Percentiles rank a stretch among this genome's conserved stretches.
These are phyloP conservation scores for Penicillium palitans DNA, from an alignment of 2,329 filamentous ascomycete species.

Conservation along the genomic window DNA sequence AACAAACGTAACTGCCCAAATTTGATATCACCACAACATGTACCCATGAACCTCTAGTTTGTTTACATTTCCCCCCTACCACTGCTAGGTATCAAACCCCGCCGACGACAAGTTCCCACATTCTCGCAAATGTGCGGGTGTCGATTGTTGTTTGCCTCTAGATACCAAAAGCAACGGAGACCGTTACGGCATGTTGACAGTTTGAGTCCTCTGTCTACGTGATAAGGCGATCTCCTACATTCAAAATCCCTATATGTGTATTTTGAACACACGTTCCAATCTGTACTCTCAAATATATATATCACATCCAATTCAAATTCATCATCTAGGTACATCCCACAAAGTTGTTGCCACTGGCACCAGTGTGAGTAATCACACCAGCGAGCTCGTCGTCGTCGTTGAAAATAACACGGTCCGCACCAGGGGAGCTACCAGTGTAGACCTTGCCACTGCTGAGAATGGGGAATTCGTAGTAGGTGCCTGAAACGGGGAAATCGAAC, in stretches of 20 bases:
- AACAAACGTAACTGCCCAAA: background rate
- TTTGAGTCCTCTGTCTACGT: conserved; percentile 19
- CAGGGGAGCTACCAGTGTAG: conserved; percentile 63
- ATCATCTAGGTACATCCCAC: conserved; percentile 54
- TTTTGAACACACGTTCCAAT: background rate
- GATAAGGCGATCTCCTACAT: conserved; percentile 24
- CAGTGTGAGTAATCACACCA: conserved; percentile 69
- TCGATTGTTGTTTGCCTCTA: conserved; percentile 26
- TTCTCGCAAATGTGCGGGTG: conserved; percentile 21
- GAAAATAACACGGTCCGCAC: conserved; percentile 67
- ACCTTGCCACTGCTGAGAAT: conserved; percentile 50
- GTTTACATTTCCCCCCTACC: background rate
- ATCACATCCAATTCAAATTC: conserved; percentile 39
- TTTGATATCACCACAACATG: background rate
- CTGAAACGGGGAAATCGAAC: conserved; percentile 58
- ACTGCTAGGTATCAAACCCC: conserved; percentile 19
- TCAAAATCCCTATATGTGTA: background rate
- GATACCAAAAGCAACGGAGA: conserved; percentile 20
- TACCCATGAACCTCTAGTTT: background rate
- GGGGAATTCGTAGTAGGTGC: conserved; percentile 66
- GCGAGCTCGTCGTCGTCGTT: conserved; percentile 58
- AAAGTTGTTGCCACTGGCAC: conserved; percentile 67
- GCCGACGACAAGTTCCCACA: conserved; percentile 25
- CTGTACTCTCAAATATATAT: background rate
- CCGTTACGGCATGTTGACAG: conserved; percentile 20